Conservation (phyloP, 257 asterid species). For the Solanum clarkiae region DNA sequence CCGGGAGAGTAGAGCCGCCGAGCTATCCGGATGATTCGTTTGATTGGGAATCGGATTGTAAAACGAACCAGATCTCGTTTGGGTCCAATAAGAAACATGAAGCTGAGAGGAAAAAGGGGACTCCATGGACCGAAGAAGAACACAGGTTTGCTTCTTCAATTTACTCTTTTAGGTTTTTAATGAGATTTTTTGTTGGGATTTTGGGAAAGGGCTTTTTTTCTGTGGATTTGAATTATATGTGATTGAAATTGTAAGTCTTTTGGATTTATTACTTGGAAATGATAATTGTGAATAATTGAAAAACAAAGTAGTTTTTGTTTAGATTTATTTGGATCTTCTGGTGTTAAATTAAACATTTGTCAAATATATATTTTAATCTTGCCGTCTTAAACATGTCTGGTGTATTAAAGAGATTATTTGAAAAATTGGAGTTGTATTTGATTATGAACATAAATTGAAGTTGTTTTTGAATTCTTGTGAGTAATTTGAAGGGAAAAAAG, state of each 20-base stretch:
- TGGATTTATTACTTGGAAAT: not conserved
- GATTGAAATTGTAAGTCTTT: not conserved
- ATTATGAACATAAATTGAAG: no score
- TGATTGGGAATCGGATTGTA: slow-evolving; percentile 8
- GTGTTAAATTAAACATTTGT: no score
- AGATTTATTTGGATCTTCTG: not conserved
- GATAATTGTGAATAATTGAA: not conserved
- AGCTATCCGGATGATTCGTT: slow-evolving; percentile 19
- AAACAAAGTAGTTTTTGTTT: not conserved
- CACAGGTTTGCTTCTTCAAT: slow-evolving; percentile 29
- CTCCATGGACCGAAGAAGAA: slow-evolving; percentile 82
- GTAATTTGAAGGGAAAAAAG: no score
- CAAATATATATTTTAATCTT: no score
- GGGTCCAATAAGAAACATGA: slow-evolving; percentile 37
- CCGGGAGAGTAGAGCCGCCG: slow-evolving; percentile 59
- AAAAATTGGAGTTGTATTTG: no score
- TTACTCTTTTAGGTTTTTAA: not conserved
- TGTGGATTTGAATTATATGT: not conserved
- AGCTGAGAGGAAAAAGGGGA: slow-evolving; percentile 57
- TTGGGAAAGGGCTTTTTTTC: not conserved
- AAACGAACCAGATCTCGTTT: slow-evolving; percentile 49
- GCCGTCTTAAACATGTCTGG: no score
- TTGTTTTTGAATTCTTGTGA: no score
- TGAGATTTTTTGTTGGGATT: not conserved
- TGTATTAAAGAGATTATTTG: no score